Percentiles rank a stretch among this genome's conserved stretches.
Evolutionary conservation across 2,329 filamentous ascomycete genomes (phyloP).

Genomic region (Dryadomyces quercus-mongolicae): DNA sequence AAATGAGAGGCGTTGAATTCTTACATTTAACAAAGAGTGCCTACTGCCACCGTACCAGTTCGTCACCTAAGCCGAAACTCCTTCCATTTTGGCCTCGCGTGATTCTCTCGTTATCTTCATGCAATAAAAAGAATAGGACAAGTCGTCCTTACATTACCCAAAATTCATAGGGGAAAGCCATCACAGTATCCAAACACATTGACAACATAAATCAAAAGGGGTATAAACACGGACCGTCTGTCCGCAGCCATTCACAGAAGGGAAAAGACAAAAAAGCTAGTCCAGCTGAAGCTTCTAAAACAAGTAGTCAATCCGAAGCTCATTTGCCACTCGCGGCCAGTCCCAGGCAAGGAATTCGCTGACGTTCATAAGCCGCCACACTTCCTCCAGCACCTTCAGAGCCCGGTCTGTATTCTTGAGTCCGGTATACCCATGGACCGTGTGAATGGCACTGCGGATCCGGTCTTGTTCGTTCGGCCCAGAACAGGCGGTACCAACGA

Average conservation of each 20-base stretch:
- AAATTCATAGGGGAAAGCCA: neutral
- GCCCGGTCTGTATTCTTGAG: conserved; percentile 45
- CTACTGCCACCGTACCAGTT: too few species aligned
- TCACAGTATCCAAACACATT: neutral
- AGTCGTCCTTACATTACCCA: neutral
- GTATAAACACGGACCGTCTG: neutral
- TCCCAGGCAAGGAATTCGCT: conserved; percentile 51
- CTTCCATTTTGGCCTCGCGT: neutral
- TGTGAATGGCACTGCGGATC: conserved; percentile 34
- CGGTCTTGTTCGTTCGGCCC: conserved; percentile 37
- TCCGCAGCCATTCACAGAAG: neutral
- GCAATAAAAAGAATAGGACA: neutral
- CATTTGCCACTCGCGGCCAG: conserved; percentile 45
- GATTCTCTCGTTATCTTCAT: neutral
- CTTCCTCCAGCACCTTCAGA: conserved; percentile 39
- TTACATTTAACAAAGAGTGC: too few species aligned
- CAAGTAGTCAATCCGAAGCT: conserved; percentile 43
- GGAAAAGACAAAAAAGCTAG: neutral
- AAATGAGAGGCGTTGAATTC: too few species aligned
- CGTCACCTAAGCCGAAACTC: neutral
- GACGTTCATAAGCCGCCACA: conserved; percentile 47
- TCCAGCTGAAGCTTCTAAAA: conserved; percentile 16
- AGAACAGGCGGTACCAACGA: conserved; percentile 50
- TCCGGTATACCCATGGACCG: conserved; percentile 45
- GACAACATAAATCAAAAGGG: neutral